These are phyloP conservation scores for Poa pratensis DNA, from an alignment of 176 grass and related monocot species.

Conservation along the genomic window DNA sequence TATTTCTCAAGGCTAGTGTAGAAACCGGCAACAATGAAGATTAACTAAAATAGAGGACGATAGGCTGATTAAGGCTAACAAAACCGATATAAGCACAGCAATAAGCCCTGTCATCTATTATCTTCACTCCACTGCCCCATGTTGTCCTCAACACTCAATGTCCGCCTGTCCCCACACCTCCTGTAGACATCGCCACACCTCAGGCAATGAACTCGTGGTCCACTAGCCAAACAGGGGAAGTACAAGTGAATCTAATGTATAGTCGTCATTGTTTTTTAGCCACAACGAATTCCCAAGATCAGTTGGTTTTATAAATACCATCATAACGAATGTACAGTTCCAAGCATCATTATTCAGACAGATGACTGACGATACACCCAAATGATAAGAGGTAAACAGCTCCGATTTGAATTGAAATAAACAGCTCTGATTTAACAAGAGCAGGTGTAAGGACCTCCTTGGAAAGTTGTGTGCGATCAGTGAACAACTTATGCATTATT, in stretches of 20 bases:
- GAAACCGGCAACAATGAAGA: slow-evolving; percentile 1
- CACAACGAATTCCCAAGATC: not conserved
- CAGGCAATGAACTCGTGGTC: not conserved
- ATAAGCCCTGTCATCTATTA: not conserved
- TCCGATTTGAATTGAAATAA: not conserved
- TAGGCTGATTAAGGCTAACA: not conserved
- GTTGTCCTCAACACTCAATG: slow-evolving; percentile 10
- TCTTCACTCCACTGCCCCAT: not conserved
- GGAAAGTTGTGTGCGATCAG: not conserved
- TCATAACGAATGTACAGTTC: not conserved
- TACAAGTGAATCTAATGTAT: not conserved
- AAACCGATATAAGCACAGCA: not conserved
- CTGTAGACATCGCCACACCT: not conserved
- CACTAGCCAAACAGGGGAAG: not conserved
- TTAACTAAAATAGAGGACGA: not conserved
- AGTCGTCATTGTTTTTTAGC: not conserved
- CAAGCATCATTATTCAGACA: not conserved
- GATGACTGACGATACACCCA: slow-evolving; percentile 34
- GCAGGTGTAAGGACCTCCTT: not conserved
- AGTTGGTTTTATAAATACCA: not conserved
- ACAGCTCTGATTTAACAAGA: too few relatives aligned
- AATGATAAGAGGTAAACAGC: slow-evolving; percentile 1
- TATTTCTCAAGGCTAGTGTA: not conserved
- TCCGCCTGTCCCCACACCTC: not conserved
- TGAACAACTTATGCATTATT: not conserved